A percentile compares a stretch with the other conserved stretches of the same genome.
These are phyloP conservation scores for Saussurea involucrata DNA, from an alignment of 129 eudicot genomes.

Conservation along the genomic window DNA sequence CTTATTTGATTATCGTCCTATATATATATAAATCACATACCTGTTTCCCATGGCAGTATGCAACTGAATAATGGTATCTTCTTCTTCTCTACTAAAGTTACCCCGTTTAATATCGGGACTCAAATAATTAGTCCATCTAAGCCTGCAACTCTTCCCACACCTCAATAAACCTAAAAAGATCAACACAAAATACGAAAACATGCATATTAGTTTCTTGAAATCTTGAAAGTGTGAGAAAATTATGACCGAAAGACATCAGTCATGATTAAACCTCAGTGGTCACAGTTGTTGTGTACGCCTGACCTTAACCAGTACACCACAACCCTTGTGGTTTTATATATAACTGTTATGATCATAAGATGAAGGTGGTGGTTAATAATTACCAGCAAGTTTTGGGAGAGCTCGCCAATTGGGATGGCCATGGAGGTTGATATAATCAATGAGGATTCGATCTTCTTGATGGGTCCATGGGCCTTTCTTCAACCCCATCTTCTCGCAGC, in stretches of 20 bases:
- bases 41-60: constrained; percentile 62
- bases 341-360: background rate
- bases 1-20: too few species aligned
- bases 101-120: constrained; percentile 67
- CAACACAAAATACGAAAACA: background rate
- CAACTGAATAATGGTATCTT: constrained; percentile 51
- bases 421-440: constrained; percentile 36
- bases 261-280: too few species aligned
- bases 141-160: constrained; percentile 74
- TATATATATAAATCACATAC: constrained; percentile 19
- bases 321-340: too few species aligned
- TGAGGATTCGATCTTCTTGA: constrained; percentile 58
- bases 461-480: constrained; percentile 84
- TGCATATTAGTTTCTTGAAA: background rate
- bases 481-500: constrained; percentile 79
- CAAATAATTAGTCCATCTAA: constrained; percentile 68
- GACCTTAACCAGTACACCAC: too few species aligned
- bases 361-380: background rate
- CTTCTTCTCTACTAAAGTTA: constrained; percentile 58
- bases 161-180: constrained; percentile 46
- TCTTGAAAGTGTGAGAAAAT: background rate
- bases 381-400: constrained; percentile 82
- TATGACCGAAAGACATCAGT: too few species aligned
- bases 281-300: too few species aligned
- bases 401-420: constrained; percentile 89